A percentile compares a stretch with the other conserved stretches of the same genome.
These are phyloP conservation scores for Rhizopus arrhizus DNA, from an alignment of 371 early-diverging fungal species.

Conservation along the genomic window DNA sequence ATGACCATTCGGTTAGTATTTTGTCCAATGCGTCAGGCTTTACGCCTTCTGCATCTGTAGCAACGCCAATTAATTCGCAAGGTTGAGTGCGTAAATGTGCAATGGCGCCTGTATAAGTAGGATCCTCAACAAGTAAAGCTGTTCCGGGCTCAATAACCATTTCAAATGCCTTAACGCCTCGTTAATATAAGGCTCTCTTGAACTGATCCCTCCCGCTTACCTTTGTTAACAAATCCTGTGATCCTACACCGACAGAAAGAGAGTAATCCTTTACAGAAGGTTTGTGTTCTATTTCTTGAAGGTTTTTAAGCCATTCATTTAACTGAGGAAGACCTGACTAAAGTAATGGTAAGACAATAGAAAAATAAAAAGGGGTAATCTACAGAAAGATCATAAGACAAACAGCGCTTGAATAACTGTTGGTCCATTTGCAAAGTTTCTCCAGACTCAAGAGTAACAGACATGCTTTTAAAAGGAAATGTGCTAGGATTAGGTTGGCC, in stretches of 20 bases:
- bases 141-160: constrained; percentile 69
- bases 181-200: not conserved
- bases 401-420: constrained; percentile 41
- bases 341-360: not conserved
- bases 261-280: constrained; percentile 59
- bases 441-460: constrained; percentile 63
- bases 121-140: constrained; percentile 71
- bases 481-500: constrained; percentile 74
- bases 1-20: constrained; percentile 54
- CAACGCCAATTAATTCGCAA: constrained; percentile 63
- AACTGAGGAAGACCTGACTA: constrained; percentile 69
- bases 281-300: constrained; percentile 64
- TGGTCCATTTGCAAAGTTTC: constrained; percentile 53
- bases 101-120: constrained; percentile 77
- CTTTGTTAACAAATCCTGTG: constrained; percentile 78
- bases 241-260: constrained; percentile 75
- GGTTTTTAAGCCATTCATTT: constrained; percentile 62
- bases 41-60: constrained; percentile 59
- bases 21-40: constrained; percentile 52
- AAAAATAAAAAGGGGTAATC: constrained; percentile 1
- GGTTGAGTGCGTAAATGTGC: constrained; percentile 70
- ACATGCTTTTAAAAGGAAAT: constrained; percentile 73
- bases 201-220: constrained; percentile 20
- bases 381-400: constrained; percentile 66
- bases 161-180: constrained; percentile 59